A percentile compares a stretch with the other conserved stretches of the same genome.
phyloP scores from a whole-genome alignment of 441 rosid species.

The Erodium trifolium region DNA sequence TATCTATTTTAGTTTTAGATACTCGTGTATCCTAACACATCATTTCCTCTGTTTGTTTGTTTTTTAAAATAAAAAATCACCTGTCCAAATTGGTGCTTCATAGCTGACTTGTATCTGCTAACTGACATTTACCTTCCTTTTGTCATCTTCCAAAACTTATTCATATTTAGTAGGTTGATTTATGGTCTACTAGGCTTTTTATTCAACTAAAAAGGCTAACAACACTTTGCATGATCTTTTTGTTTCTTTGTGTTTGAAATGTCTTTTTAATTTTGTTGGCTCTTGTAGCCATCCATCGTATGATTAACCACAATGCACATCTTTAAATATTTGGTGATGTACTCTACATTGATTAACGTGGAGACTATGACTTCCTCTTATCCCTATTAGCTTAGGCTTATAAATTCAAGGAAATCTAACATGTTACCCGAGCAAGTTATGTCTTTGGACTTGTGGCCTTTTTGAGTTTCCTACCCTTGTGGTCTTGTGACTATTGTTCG shows the following conservation, averaged over 20 bases:
- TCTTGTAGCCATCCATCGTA: not conserved
- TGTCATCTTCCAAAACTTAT: not conserved
- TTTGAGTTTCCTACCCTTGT: no score
- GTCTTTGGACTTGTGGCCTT: no score
- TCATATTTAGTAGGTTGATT: not conserved
- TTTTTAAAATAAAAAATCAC: not conserved
- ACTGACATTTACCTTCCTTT: no score
- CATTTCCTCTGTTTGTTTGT: not conserved
- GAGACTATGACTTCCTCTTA: no score
- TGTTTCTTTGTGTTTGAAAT: not conserved
- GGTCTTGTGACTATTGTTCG: no score
- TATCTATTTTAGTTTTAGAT: no score
- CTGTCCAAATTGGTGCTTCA: not conserved
- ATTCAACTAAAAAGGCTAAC: not conserved
- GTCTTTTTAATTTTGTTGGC: not conserved
- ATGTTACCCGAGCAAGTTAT: no score
- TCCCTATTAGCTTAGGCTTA: no score
- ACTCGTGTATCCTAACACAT: not conserved
- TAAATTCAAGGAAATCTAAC: no score
- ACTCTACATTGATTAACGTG: not conserved
- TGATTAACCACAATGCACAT: not conserved
- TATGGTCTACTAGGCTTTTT: not conserved
- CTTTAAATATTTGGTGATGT: not conserved
- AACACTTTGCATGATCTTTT: not conserved
- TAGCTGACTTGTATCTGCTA: not conserved